Evolutionary conservation across 2,329 filamentous ascomycete genomes (phyloP).

Genomic region (Monilinia vaccinii-corymbosi): DNA sequence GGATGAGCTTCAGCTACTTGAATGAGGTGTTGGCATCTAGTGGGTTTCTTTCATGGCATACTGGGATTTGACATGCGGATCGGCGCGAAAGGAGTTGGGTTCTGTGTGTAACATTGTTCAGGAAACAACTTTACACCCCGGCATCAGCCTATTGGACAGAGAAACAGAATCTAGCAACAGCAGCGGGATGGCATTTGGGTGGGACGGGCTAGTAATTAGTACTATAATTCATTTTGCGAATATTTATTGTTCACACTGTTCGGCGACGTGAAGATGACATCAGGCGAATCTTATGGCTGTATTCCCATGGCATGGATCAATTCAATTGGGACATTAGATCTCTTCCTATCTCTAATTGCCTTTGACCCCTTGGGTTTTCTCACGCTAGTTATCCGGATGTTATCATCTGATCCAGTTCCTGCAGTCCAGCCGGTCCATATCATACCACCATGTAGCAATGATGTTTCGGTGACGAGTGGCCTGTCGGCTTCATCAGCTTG

Average conservation of each 20-base stretch:
- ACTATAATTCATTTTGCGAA: neutral
- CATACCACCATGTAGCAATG: neutral
- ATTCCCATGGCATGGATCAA: neutral
- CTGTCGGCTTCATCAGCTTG: neutral
- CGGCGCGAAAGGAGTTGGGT: neutral
- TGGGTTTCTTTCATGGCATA: neutral
- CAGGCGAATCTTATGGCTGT: neutral
- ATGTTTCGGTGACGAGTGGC: neutral
- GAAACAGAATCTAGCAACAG: neutral
- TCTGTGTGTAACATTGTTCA: neutral
- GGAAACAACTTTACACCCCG: neutral
- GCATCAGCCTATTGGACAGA: neutral
- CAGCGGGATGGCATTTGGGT: neutral
- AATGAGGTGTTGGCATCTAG: conserved; percentile 31
- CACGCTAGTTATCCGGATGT: neutral
- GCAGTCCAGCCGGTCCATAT: neutral
- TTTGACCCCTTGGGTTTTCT: neutral
- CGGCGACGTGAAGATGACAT: neutral
- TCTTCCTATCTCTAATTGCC: neutral
- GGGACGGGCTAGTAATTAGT: neutral
- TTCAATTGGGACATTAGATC: neutral
- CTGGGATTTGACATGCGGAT: neutral
- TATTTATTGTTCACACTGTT: neutral
- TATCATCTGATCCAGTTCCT: neutral
- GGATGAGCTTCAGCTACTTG: conserved; percentile 59